phyloP scores from a whole-genome alignment of 345 rosid species.

The Sonneratia alba region DNA sequence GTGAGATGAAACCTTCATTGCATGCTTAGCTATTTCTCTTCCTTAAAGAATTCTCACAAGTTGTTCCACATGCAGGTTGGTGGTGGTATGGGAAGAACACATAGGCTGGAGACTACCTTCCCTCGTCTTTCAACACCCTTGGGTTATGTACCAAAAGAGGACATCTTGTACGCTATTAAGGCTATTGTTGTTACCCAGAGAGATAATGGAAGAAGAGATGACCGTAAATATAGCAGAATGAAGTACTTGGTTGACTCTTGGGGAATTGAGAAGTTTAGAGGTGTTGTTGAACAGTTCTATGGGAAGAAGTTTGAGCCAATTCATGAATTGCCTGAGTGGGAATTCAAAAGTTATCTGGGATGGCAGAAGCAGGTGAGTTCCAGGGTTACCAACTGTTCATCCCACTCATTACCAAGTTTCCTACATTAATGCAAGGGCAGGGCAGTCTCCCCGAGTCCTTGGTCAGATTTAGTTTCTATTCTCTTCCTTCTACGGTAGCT shows the following conservation, averaged over 20 bases:
- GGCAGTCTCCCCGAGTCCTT: neutral
- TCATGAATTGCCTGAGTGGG: conserved; percentile 84
- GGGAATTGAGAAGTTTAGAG: conserved; percentile 90
- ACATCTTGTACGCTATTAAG: conserved; percentile 82
- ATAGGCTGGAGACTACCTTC: conserved; percentile 77
- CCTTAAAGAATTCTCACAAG: conserved; percentile 5
- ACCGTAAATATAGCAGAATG: conserved; percentile 87
- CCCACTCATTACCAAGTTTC: neutral
- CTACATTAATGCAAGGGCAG: neutral
- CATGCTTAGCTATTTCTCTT: neutral
- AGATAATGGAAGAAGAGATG: conserved; percentile 96
- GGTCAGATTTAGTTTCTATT: neutral
- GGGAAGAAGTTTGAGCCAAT: conserved; percentile 83
- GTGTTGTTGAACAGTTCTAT: conserved; percentile 78
- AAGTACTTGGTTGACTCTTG: conserved; percentile 85
- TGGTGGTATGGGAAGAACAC: conserved; percentile 99
- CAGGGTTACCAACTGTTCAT: neutral
- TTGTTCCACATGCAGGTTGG: conserved; percentile 60
- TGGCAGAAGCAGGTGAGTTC: conserved; percentile 87
- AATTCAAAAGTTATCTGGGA: conserved; percentile 90
- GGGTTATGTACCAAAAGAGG: conserved; percentile 89
- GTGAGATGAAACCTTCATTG: conserved; percentile 32
- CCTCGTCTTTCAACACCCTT: conserved; percentile 74
- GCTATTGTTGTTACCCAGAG: conserved; percentile 94
- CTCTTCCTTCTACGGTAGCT: neutral